A percentile compares a stretch with the other conserved stretches of the same genome.
Evolutionary conservation across 2,329 filamentous ascomycete genomes (phyloP).

Genomic region (Fusarium chlamydosporum): DNA sequence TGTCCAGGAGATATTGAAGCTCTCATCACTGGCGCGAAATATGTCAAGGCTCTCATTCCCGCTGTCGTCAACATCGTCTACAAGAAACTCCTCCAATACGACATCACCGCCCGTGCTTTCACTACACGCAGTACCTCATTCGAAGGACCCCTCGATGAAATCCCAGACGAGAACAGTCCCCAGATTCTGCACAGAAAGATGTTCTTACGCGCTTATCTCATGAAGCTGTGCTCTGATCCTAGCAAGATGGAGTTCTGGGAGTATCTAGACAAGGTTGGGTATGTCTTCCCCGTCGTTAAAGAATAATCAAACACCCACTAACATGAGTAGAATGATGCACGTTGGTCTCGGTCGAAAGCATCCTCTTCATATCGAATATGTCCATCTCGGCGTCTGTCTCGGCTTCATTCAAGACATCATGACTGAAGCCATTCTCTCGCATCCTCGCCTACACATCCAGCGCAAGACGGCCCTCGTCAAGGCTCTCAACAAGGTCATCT

Average conservation of each 20-base stretch:
- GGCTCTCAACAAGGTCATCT: conserved; percentile 84
- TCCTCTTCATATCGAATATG: conserved; percentile 83
- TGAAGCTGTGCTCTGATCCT: conserved; percentile 80
- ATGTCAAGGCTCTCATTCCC: conserved; percentile 85
- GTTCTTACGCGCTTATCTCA: conserved; percentile 82
- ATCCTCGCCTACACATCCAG: conserved; percentile 75
- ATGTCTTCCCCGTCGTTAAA: conserved; percentile 52
- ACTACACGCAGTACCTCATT: conserved; percentile 73
- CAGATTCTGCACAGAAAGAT: conserved; percentile 84
- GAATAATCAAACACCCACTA: neutral
- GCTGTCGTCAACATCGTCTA: conserved; percentile 88
- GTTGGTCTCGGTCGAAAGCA: conserved; percentile 80
- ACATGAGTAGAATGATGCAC: conserved; percentile 76
- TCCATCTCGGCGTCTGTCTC: conserved; percentile 80
- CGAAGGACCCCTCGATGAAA: conserved; percentile 75
- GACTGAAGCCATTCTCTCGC: conserved; percentile 80
- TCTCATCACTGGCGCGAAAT: conserved; percentile 77
- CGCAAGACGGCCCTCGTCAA: conserved; percentile 81
- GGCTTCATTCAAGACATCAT: conserved; percentile 84
- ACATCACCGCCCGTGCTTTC: conserved; percentile 85
- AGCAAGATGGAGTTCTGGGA: conserved; percentile 84
- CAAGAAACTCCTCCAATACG: conserved; percentile 82
- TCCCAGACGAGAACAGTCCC: conserved; percentile 76
- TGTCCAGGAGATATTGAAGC: conserved; percentile 77
- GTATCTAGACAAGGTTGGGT: conserved; percentile 87